These are phyloP conservation scores for Erodium texanum DNA, from an alignment of 441 rosid species.

Conservation along the genomic window DNA sequence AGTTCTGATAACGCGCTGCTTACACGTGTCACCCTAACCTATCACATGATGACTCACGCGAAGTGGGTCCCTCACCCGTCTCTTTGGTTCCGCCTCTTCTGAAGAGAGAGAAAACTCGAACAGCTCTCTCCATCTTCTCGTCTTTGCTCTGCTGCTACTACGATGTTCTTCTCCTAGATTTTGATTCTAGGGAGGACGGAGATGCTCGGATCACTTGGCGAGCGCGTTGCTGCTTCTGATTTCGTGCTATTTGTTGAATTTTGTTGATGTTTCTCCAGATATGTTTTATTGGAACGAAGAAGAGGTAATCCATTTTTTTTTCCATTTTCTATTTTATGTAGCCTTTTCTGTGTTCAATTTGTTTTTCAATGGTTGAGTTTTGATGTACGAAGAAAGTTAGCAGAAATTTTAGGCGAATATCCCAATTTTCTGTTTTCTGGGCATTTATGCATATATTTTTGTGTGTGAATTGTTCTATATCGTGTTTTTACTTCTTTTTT, in stretches of 20 bases:
- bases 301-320: conserved; percentile 42
- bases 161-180: not conserved
- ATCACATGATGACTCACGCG: not conserved
- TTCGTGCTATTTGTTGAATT: conserved; percentile 25
- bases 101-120: not conserved
- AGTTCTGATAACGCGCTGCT: not conserved
- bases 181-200: conserved; percentile 27
- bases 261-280: conserved; percentile 27
- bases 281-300: conserved; percentile 99
- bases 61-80: not conserved
- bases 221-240: conserved; percentile 21
- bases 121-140: not conserved
- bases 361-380: too few relatives aligned
- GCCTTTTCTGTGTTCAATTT: not conserved
- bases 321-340: not conserved
- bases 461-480: too few relatives aligned
- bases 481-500: not conserved
- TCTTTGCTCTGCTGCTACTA: not conserved
- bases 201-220: conserved; percentile 42
- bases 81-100: not conserved
- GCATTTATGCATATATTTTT: too few relatives aligned
- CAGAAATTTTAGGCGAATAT: not conserved
- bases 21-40: not conserved
- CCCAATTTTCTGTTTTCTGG: not conserved
- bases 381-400: too few relatives aligned